Percentiles rank a stretch among this genome's conserved stretches.
Conservation (phyloP, 2,329 filamentous ascomycete species). For the Chaetothyriales sp. region DNA sequence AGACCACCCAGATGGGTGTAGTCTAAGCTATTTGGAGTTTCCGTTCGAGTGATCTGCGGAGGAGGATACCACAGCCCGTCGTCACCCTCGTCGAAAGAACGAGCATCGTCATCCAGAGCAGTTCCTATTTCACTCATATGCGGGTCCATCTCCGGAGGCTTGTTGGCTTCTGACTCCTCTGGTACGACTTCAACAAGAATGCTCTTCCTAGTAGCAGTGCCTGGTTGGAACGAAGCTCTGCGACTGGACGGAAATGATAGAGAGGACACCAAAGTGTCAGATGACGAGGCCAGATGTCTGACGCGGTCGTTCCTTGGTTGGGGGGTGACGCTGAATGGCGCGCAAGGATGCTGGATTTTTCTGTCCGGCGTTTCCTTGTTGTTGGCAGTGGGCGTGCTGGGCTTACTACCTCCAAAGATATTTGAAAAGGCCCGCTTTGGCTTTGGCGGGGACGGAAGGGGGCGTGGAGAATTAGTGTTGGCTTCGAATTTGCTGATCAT, state of each 20-base stretch:
- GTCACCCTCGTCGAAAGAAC: constrained; percentile 1
- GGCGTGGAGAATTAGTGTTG: constrained; percentile 1
- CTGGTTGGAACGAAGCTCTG: constrained; percentile 15
- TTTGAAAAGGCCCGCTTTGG: constrained; percentile 4
- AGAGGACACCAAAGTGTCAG: neutral
- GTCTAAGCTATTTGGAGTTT: constrained; percentile 14
- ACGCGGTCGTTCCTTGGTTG: neutral
- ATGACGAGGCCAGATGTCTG: neutral
- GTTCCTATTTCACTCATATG: neutral
- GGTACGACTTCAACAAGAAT: neutral
- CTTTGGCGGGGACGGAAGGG: constrained; percentile 5
- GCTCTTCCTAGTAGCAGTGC: constrained; percentile 14
- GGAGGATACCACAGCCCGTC: constrained; percentile 6
- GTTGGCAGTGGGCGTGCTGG: neutral
- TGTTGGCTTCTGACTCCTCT: constrained; percentile 1
- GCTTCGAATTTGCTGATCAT: constrained; percentile 12
- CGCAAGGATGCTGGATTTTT: no score
- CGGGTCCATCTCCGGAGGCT: neutral
- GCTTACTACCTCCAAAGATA: neutral
- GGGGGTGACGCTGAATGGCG: no score
- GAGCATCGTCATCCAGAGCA: neutral
- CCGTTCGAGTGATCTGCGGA: constrained; percentile 9
- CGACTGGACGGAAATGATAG: neutral
- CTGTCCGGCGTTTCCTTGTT: neutral
- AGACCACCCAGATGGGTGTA: constrained; percentile 15